Conservation (phyloP, 805 yeast genomes). For the Wickerhamiella qilinensis region DNA sequence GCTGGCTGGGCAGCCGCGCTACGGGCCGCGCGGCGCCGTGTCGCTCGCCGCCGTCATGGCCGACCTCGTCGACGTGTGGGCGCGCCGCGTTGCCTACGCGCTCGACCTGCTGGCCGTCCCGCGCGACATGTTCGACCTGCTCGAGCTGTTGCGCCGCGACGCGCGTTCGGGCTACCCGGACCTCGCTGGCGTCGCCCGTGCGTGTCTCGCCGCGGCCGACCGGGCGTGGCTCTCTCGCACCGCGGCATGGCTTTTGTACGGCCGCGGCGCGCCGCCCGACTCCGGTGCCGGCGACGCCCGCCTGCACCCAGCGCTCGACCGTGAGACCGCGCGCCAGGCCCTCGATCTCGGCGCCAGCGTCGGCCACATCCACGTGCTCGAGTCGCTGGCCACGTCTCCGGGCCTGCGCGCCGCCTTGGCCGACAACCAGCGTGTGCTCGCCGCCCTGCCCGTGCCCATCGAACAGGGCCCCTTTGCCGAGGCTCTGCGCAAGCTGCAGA, state of each 20-base stretch:
- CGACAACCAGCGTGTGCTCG: background rate
- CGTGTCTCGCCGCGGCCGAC: background rate
- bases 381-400: background rate
- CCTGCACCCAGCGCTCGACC: background rate
- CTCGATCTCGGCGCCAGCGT: background rate
- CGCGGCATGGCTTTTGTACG: background rate
- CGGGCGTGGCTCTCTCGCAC: background rate
- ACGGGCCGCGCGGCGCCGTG: background rate
- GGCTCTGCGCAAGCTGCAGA: background rate
- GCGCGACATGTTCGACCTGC: background rate
- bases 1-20: background rate
- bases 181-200: background rate
- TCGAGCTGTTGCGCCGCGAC: background rate
- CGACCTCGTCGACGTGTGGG: background rate
- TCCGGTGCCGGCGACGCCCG: too few species aligned
- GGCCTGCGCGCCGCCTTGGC: background rate
- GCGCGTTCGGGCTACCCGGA: background rate
- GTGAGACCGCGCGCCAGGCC: background rate
- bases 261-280: background rate
- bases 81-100: background rate
- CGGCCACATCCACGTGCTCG: background rate
- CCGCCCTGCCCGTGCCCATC: background rate
- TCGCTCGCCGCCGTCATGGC: background rate
- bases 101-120: background rate
- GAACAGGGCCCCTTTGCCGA: background rate